Percentiles rank a stretch among this genome's conserved stretches.
Evolutionary conservation across 495 filamentous ascomycete species (phyloP).

Genomic region (Talaromyces nanjingensis): DNA sequence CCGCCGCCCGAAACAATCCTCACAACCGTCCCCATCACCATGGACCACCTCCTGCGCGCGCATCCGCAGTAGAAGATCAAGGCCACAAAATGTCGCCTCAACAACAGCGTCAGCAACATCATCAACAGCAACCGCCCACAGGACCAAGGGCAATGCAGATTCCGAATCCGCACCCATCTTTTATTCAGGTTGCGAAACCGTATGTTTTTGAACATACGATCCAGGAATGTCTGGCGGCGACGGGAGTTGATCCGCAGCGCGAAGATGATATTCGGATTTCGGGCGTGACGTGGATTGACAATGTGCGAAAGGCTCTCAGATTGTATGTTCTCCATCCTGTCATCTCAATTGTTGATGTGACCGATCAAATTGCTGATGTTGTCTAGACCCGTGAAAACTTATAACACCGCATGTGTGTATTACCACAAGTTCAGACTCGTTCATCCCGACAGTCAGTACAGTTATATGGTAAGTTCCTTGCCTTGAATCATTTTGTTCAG

Average conservation of each 20-base stretch:
- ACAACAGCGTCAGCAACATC: neutral
- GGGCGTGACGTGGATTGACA: constrained; percentile 76
- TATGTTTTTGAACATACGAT: constrained; percentile 60
- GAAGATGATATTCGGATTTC: constrained; percentile 68
- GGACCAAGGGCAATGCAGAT: constrained; percentile 8
- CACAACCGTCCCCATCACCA: neutral
- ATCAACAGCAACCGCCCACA: neutral
- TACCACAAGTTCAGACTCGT: constrained; percentile 84
- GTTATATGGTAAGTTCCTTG: constrained; percentile 33
- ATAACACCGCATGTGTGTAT: constrained; percentile 74
- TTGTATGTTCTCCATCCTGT: constrained; percentile 42
- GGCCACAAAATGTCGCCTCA: neutral
- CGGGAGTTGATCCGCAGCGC: constrained; percentile 47
- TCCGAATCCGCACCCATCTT: constrained; percentile 59
- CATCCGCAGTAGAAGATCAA: neutral
- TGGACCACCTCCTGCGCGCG: neutral
- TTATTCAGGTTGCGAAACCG: constrained; percentile 62
- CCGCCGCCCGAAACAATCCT: constrained; percentile 2
- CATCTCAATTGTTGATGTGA: neutral
- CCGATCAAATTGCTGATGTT: constrained; percentile 8
- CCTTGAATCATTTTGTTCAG: neutral
- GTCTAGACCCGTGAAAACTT: constrained; percentile 68
- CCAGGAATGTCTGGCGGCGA: constrained; percentile 47
- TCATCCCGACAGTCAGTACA: constrained; percentile 68
- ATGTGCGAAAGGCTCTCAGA: constrained; percentile 60